Evolutionary conservation across 306 rosid species (phyloP), one percentile per base, ranked within the genome.

Genomic region (Corylus americana): DNA sequence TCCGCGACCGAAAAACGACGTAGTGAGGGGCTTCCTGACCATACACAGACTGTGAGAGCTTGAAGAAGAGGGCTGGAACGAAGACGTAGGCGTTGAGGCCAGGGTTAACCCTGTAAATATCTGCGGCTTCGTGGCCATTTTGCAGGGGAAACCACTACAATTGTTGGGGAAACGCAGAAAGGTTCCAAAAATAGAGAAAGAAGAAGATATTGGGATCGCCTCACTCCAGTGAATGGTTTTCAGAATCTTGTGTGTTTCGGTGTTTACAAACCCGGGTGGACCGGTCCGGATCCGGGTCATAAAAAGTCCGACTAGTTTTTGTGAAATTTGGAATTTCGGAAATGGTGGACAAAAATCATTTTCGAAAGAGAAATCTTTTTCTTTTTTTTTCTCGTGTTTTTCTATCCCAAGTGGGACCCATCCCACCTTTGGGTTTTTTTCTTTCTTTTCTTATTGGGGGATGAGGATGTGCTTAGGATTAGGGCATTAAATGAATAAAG

Each of bases 91-190:
- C 29, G 79, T 71, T 31, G 89, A 76, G 44, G 87, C 80, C 85
- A 89, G 22, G 79, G 85, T 71, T 50, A 90, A 47, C 72, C 91
- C 92, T 14, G 94, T 86, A 67, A 90, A 90, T 74, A 87, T 82
- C 11, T 93, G 94, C 72, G 25, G 25, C 0, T 22, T 89, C 20
- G 93, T 79, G 55, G 97, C 81, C 98, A 93, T 93, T 83, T 83
- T n/a, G 39, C 70, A 53, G 25, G 25, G 25, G 25, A 79, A 55
- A n/a, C 42, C 77, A 64, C 71, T 57, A 61, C 66, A 59, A 61
- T 54, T 62, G 45, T 59, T 12, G 70, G 63, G 64, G 45, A 79
- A 20, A 8, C 4, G 42, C 20, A 9, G 73, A 44, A 66, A 49
- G 35, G 47, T 20, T 51, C 47, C 22, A 55, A 62, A 50, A 17